Evolutionary conservation across 805 yeast species (phyloP).

Genomic region (Saturnispora hagleri): DNA sequence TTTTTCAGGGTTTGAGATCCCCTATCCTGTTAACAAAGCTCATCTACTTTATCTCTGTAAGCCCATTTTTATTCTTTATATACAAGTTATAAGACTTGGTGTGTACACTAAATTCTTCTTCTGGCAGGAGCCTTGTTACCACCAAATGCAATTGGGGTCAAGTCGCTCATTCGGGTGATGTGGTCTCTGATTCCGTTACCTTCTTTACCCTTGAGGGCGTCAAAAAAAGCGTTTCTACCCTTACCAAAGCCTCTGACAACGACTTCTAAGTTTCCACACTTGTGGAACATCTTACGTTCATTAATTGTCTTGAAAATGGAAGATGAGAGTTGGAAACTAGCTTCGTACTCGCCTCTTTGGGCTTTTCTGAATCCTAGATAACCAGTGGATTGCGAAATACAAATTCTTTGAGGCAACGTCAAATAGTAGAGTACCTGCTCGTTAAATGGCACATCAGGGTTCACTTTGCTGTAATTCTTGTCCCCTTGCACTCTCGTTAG

Average conservation of each 20-base stretch:
- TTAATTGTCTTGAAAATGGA: constrained; percentile 61
- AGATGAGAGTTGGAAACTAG: constrained; percentile 76
- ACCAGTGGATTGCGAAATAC: constrained; percentile 68
- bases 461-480: constrained; percentile 44
- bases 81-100: neutral
- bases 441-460: constrained; percentile 47
- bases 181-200: constrained; percentile 61
- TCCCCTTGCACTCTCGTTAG: constrained; percentile 65
- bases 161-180: constrained; percentile 65
- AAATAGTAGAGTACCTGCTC: constrained; percentile 70
- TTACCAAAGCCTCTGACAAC: constrained; percentile 77
- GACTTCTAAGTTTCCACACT: constrained; percentile 56
- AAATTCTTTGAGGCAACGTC: constrained; percentile 69
- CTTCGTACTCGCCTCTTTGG: constrained; percentile 89
- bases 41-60: neutral
- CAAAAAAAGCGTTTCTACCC: constrained; percentile 79
- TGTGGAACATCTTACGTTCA: constrained; percentile 35
- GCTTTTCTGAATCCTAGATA: constrained; percentile 82
- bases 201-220: constrained; percentile 83
- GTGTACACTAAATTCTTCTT: constrained; percentile 45
- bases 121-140: constrained; percentile 79
- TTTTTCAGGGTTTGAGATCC: neutral
- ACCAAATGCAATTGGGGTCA: constrained; percentile 81
- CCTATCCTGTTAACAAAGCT: neutral
- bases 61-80: neutral